These are phyloP conservation scores for Ophiognomonia clavigignenti-juglandacearum DNA, from an alignment of 2,329 filamentous ascomycete genomes.

Conservation along the genomic window DNA sequence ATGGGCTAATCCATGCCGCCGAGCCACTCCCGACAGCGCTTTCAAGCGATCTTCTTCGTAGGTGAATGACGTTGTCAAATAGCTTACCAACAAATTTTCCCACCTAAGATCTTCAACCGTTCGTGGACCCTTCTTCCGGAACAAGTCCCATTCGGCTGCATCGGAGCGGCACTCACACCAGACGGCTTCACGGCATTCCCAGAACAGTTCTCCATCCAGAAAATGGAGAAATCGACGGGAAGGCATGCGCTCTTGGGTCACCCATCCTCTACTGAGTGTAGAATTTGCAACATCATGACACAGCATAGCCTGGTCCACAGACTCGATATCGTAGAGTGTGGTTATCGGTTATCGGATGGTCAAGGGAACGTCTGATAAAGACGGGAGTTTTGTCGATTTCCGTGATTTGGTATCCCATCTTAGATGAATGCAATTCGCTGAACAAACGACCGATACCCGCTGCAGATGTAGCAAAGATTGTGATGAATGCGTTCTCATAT, in stretches of 20 bases:
- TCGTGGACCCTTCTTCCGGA: neutral
- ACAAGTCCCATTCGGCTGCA: neutral
- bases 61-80: neutral
- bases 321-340: too few relatives aligned
- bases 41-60: neutral
- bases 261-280: neutral
- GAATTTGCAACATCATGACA: neutral
- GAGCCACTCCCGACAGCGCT: neutral
- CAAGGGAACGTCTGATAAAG: neutral
- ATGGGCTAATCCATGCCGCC: neutral
- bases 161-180: neutral
- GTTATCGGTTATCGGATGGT: too few relatives aligned
- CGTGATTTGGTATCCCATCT: neutral
- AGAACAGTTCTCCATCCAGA: neutral
- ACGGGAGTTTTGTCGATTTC: neutral
- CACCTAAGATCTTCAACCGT: neutral
- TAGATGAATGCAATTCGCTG: neutral
- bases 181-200: neutral
- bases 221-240: neutral
- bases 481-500: conserved; percentile 1
- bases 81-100: neutral
- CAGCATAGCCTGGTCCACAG: neutral
- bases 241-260: neutral
- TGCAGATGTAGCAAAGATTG: neutral
- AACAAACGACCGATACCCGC: neutral